Evolutionary conservation across 163 green algal genomes (phyloP), one percentile per base, ranked within the genome.

Genomic region (Scenedesmus sp.): DNA sequence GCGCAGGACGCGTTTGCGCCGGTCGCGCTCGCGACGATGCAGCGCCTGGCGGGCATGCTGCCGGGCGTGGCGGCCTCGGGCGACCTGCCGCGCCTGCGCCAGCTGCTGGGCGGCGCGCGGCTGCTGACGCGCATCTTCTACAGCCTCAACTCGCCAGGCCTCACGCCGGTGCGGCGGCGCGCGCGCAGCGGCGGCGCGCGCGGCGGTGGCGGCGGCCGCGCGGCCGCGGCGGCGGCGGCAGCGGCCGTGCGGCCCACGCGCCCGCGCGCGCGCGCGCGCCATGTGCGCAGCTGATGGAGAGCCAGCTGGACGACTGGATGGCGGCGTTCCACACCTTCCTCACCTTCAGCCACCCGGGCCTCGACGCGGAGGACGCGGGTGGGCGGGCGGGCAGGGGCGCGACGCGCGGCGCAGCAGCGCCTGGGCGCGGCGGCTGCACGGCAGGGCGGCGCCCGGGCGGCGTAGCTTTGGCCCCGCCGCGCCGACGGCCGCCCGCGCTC

Each of bases 261-360:
- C 11, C 24, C 64, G 29, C 57, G 22, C 31, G 54, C 39, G 54
- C 54, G 54, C 39, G 57, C 7, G 10, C 58, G 45, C 29, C 58
- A 28, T 14, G 7, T 53, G 6, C 20, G 64, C 88, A 96, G 92
- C 85, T 96, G 6, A 96, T 98, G 74, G 96, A 98, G 80, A 80
- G 89, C n/a, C 90, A 93, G 60, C 85, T 99, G 67, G 87, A 93
- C 33, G 87, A 88, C 3, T 99, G 96, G 96, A 98, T 99, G 93
- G 86, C 73, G 0, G 84, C 94, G 79, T 98, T 98, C 81, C 93
- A 98, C 82, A 88, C 56, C 20, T 85, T 90, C 31, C 84, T 97
- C 11, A 84, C 66, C 0, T 88, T 80, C 33, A 81, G 90, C 28
- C 89, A 88, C 57, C 57, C 85, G 5, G 77, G 62, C 0, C 70